Base-by-base conservation (phyloP, 1,284 basidiomycete genomes). In the Puccinia polysora region DNA sequence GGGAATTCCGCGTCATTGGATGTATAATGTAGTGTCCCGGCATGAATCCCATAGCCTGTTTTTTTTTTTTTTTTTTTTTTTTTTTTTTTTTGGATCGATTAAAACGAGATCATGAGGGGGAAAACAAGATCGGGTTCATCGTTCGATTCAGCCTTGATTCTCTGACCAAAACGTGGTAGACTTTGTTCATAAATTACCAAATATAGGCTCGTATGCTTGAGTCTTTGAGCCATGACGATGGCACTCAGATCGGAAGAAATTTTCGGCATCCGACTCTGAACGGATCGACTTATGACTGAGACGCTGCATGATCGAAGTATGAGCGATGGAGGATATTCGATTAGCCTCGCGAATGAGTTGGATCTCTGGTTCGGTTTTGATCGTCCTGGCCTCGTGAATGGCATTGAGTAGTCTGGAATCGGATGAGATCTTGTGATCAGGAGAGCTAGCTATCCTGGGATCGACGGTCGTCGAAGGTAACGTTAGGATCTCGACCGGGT, bases 151-250 rank as follows among this genome's bases (percentile, higher is more conserved):
- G n/a, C n/a, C n/a, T n/a, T n/a, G n/a, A n/a, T n/a, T n/a, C n/a
- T n/a, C n/a, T n/a, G n/a, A n/a, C n/a, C n/a, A n/a, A n/a, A n/a
- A n/a, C n/a, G n/a, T n/a, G n/a, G n/a, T n/a, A n/a, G n/a, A n/a
- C n/a, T n/a, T n/a, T n/a, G n/a, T n/a, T 56, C 18, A 28, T 2
- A 20, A 32, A 18, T 15, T 67, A 67, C 64, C 64, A 30, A 67
- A 67, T 49, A 67, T 67, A 38, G 64, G 64, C 50, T 55, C 49
- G 20, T 67, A 67, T 12, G 64, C 64, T 52, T 67, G 64, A 15
- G 47, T 49, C 14, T 67, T 67, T n/a, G 50, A 38, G 8, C 64
- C 64, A 20, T 36, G 38, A 30, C 64, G 34, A 55, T 67, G 47
- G 30, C 49, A 67, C 43, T 55, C 49, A 30, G 28, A 25, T 32